phyloP scores from a whole-genome alignment of 2,329 filamentous ascomycete species.

The Atkinsonella hypoxylon region DNA sequence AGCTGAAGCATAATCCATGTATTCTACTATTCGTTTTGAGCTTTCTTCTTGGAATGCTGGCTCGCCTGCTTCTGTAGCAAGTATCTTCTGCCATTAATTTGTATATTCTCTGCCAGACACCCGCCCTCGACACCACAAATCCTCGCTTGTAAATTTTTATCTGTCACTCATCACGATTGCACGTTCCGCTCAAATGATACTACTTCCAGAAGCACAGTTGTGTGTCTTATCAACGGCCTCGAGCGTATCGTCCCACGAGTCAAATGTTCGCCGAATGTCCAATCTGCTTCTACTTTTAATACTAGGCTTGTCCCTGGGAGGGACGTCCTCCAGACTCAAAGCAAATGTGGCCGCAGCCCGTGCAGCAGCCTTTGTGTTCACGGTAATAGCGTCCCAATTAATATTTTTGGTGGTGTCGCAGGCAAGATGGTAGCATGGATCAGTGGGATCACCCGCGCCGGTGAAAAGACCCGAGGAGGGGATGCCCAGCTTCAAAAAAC shows the following conservation, averaged over 20 bases:
- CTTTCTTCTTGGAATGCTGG: too few relatives aligned
- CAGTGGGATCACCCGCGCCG: conserved; percentile 19
- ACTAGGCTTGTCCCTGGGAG: conserved; percentile 18
- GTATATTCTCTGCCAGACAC: not conserved
- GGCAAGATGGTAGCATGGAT: conserved; percentile 27
- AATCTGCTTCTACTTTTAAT: conserved; percentile 15
- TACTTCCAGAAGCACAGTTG: conserved; percentile 17
- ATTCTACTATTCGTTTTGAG: too few relatives aligned
- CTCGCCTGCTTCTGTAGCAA: not conserved
- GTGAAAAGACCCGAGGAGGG: conserved; percentile 27
- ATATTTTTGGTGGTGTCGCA: conserved; percentile 30
- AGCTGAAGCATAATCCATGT: too few relatives aligned
- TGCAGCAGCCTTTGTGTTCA: conserved; percentile 34
- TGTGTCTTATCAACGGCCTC: conserved; percentile 17
- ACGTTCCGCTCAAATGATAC: not conserved
- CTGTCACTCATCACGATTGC: not conserved
- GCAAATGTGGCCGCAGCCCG: conserved; percentile 33
- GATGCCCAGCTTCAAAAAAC: conserved; percentile 24
- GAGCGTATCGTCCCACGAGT: conserved; percentile 14
- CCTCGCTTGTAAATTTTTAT: not conserved
- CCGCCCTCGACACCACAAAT: not conserved
- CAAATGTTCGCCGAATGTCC: conserved; percentile 15
- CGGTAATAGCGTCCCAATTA: conserved; percentile 26
- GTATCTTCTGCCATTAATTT: not conserved
- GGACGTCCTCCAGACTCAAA: conserved; percentile 23